Percentiles rank a stretch among this genome's conserved stretches.
Conservation (phyloP, 768 basidiomycete species). For the Suillus americanus region DNA sequence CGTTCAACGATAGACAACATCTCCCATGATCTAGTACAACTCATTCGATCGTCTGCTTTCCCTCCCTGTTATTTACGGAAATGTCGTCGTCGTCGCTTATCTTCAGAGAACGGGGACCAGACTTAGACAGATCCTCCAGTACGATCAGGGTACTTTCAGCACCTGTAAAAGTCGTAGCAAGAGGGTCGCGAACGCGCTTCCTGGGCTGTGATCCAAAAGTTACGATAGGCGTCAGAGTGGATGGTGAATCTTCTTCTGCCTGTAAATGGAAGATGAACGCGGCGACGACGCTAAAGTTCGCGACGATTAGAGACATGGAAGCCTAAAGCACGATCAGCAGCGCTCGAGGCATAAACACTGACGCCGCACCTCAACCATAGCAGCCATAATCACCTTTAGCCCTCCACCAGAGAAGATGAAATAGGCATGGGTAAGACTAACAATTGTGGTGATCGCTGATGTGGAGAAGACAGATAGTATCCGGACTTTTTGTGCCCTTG, state of each 20-base stretch:
- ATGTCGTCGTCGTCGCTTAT: neutral
- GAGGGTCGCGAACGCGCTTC: neutral
- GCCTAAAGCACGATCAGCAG: neutral
- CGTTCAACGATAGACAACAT: neutral
- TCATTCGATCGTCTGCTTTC: neutral
- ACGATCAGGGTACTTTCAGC: neutral
- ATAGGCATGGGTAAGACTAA: constrained; percentile 42
- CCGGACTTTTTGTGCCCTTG: constrained; percentile 39
- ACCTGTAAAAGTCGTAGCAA: neutral
- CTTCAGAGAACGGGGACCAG: neutral
- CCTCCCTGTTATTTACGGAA: neutral
- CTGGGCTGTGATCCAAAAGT: neutral
- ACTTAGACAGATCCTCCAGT: neutral
- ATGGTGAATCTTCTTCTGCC: neutral
- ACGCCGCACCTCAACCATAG: neutral
- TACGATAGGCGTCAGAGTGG: neutral
- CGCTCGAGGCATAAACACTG: neutral
- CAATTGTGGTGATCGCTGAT: constrained; percentile 48
- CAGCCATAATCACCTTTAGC: neutral
- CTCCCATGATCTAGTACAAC: neutral
- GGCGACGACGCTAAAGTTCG: neutral
- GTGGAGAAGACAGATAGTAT: constrained; percentile 50
- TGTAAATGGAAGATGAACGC: neutral
- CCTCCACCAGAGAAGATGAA: constrained; percentile 20
- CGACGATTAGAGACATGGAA: neutral